A percentile compares a stretch with the other conserved stretches of the same genome.
Conservation (phyloP, 306 rosid species). For the Sesbania bispinosa region DNA sequence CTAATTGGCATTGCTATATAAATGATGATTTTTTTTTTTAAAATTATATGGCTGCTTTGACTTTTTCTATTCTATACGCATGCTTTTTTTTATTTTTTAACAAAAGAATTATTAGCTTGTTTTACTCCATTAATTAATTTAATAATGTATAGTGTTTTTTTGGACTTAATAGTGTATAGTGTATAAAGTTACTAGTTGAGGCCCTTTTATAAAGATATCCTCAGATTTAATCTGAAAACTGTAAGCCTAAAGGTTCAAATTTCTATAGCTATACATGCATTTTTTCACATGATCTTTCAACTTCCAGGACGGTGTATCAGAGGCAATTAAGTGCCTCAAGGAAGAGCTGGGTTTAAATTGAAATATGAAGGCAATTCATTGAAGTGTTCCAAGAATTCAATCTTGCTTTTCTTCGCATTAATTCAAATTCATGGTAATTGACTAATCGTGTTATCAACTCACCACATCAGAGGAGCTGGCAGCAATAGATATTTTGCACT, state of each 20-base stretch:
- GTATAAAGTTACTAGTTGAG: not conserved
- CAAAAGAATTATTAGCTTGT: not conserved
- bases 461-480: not conserved
- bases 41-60: not conserved
- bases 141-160: not conserved
- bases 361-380: slow-evolving; percentile 8
- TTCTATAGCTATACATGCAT: not conserved
- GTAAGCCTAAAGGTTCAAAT: not conserved
- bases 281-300: slow-evolving; percentile 6
- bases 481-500: not conserved
- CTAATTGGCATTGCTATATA: not conserved
- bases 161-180: not conserved
- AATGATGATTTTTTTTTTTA: too few relatives aligned
- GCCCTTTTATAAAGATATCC: not conserved
- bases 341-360: slow-evolving; percentile 41
- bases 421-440: not conserved
- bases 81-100: not conserved
- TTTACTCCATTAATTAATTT: not conserved
- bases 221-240: not conserved
- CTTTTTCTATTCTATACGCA: not conserved
- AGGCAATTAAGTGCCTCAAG: slow-evolving; percentile 57
- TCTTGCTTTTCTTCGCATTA: not conserved
- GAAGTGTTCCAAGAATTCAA: not conserved
- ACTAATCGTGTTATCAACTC: not conserved
- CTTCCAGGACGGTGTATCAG: slow-evolving; percentile 73